These are phyloP conservation scores for Tricholoma terreum DNA, from an alignment of 768 basidiomycete species.

Conservation along the genomic window DNA sequence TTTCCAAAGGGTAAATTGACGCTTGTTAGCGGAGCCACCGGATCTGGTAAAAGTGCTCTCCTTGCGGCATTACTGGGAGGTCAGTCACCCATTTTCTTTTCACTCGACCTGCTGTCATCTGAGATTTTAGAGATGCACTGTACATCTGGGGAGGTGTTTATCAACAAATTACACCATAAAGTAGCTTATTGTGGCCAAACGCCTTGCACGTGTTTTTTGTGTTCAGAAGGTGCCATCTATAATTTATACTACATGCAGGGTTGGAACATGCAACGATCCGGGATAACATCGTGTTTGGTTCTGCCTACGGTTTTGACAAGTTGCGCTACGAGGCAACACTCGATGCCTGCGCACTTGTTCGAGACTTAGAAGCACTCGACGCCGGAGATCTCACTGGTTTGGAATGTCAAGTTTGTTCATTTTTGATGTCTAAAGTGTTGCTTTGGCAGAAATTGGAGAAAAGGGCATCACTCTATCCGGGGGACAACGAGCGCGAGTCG, in stretches of 20 bases:
- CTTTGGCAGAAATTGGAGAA: conserved; percentile 65
- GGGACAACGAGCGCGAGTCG: conserved; percentile 71
- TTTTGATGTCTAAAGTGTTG: neutral
- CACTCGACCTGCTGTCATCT: neutral
- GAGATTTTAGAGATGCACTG: conserved; percentile 53
- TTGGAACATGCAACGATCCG: conserved; percentile 78
- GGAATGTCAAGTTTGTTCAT: conserved; percentile 1
- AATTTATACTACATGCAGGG: conserved; percentile 44
- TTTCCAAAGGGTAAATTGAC: conserved; percentile 60
- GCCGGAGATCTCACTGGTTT: conserved; percentile 76
- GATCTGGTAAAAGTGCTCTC: conserved; percentile 67
- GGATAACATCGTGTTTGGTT: conserved; percentile 79
- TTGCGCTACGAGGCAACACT: conserved; percentile 65
- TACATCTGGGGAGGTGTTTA: conserved; percentile 46
- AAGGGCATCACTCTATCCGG: conserved; percentile 76
- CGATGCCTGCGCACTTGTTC: conserved; percentile 70
- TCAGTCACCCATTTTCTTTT: conserved; percentile 23
- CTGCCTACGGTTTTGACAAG: conserved; percentile 54
- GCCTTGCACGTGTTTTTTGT: conserved; percentile 42
- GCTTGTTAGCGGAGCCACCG: conserved; percentile 62
- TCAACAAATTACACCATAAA: conserved; percentile 55
- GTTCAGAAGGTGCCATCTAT: conserved; percentile 7
- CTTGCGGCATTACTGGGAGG: conserved; percentile 67
- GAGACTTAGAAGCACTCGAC: conserved; percentile 69
- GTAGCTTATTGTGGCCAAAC: conserved; percentile 71